Evolutionary conservation across 2,329 filamentous ascomycete species (phyloP), one percentile per base, ranked within the genome.

Genomic region (Fusarium haematococcum): DNA sequence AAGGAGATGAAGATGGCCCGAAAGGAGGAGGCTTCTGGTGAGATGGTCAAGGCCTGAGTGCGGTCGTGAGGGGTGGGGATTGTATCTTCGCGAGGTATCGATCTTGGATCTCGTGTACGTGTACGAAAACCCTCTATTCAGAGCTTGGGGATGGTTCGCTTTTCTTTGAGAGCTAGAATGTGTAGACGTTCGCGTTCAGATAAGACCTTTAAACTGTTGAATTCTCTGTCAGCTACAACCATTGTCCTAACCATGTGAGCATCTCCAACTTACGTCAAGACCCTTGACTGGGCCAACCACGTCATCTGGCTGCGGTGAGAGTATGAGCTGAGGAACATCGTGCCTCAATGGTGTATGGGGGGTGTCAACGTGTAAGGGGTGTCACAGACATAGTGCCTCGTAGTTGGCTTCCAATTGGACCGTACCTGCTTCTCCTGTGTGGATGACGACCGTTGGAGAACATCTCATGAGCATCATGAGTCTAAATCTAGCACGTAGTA

Each of bases 1-100:
- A 84, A 74, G 63, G 70, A 82, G 67, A 78, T 77, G 76, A 79
- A 79, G 64, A 27, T 70, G 30, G 20, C 66, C 9, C 39, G 56
- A 1, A 74, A 68, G 33, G 25, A 58, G 6, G 20, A 43, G 14
- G 23, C 23, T 10, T 41, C 68, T 30, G 41, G 52, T 10, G 50
- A 63, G 9, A 18, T 56, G 6, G 63, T 59, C 11, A 77, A 69
- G 61, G 75, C 41, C 11, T 77, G 64, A 52, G 59, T 6, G 25
- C 4, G n/a, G 23, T 23, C 33, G 10, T 27, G 25, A 32, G 16
- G 39, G 18, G 23, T 23, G 52, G 39, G 32, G 9, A 10, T 43
- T 25, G n/a, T 25, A 37, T 27, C 9, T 58, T 45, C 18, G 33
- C 2, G 25, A 27, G 32, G 20, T 5, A 16, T 25, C 7, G 14